These are phyloP conservation scores for Globisporangium apiculatum DNA, from an alignment of 352 stramenopile species.

Conservation along the genomic window DNA sequence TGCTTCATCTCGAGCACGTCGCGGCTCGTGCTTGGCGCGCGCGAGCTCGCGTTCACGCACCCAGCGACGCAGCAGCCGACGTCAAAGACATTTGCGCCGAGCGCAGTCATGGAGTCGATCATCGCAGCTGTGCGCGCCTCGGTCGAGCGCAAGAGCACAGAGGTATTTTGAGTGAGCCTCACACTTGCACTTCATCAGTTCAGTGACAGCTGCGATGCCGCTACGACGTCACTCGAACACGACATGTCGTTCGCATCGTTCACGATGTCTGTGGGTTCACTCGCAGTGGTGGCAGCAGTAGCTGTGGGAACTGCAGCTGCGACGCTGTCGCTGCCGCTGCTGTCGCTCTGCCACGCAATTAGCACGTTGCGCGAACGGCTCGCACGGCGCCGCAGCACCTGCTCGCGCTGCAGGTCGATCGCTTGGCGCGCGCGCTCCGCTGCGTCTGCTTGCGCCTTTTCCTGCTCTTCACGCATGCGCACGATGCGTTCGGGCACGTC, in stretches of 20 bases:
- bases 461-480: slow-evolving; percentile 18
- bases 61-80: slow-evolving; percentile 19
- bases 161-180: slow-evolving; percentile 40
- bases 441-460: slow-evolving; percentile 8
- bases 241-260: too few relatives aligned
- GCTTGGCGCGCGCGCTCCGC: slow-evolving; percentile 10
- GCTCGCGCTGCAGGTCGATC: slow-evolving; percentile 23
- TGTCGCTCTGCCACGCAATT: slow-evolving; percentile 22
- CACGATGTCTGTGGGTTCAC: background rate
- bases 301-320: background rate
- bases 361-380: slow-evolving; percentile 16
- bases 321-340: background rate
- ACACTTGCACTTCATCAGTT: too few relatives aligned
- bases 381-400: slow-evolving; percentile 20
- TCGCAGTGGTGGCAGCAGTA: background rate
- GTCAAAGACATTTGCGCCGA: slow-evolving; percentile 26
- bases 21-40: slow-evolving; percentile 56
- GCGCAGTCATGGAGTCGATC: slow-evolving; percentile 39
- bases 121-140: slow-evolving; percentile 32
- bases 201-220: too few relatives aligned
- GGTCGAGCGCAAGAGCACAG: slow-evolving; percentile 45
- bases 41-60: slow-evolving; percentile 43
- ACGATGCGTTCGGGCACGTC: slow-evolving; percentile 27
- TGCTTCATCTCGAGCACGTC: slow-evolving; percentile 85
- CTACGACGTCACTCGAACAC: too few relatives aligned